Conservation (phyloP, 495 filamentous ascomycete genomes). For the Tirmania nivea region DNA sequence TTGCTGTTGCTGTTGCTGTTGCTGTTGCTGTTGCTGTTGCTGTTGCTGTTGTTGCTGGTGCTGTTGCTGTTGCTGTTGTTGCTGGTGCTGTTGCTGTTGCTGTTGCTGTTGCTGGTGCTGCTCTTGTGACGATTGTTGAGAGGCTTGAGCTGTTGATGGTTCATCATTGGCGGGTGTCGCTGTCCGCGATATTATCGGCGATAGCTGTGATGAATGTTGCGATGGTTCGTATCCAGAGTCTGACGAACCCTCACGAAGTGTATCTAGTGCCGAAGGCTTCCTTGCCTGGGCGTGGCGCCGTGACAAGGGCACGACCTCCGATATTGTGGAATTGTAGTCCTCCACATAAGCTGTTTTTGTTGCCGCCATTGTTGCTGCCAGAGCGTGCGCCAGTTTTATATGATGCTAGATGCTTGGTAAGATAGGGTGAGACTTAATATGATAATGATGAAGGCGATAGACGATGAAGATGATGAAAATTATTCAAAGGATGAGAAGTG, state of each 20-base stretch:
- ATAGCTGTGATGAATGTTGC: background rate
- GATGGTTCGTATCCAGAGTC: background rate
- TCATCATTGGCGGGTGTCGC: background rate
- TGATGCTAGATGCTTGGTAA: no score
- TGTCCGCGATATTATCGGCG: background rate
- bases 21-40: background rate
- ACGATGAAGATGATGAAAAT: no score
- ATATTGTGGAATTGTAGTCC: constrained; percentile 19
- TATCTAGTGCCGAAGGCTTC: background rate
- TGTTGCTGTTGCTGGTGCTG: background rate
- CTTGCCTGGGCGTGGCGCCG: constrained; percentile 5
- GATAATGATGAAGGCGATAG: no score
- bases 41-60: background rate
- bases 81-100: background rate
- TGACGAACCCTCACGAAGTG: background rate
- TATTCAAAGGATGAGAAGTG: no score
- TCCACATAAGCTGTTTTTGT: constrained; percentile 9
- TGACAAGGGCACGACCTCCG: constrained; percentile 14
- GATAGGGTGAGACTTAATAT: no score
- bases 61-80: background rate
- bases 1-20: background rate
- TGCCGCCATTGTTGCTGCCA: no score
- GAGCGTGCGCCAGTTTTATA: no score
- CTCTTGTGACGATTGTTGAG: no score
- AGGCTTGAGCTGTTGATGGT: background rate